These are phyloP conservation scores for Picocystis salinarum DNA, from an alignment of 139 green algal species.

Conservation along the genomic window DNA sequence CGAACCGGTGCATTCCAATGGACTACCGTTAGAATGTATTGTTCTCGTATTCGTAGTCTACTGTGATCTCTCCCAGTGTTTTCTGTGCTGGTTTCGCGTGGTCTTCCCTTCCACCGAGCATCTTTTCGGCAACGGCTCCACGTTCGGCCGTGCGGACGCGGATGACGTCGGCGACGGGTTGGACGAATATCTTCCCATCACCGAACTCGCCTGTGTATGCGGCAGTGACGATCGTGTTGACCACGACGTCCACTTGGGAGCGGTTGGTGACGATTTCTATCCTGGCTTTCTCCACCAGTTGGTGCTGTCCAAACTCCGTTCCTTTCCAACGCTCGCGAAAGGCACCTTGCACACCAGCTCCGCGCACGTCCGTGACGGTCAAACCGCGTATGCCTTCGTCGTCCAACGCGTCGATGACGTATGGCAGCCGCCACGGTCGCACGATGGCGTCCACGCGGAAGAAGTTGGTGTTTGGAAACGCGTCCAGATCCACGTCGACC, in stretches of 20 bases:
- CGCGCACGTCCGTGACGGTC: constrained; percentile 43
- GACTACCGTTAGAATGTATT: too few species aligned
- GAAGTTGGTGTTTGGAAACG: constrained; percentile 45
- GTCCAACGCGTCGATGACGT: constrained; percentile 37
- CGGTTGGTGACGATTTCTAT: constrained; percentile 44
- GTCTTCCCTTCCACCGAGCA: constrained; percentile 52
- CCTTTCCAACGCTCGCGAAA: constrained; percentile 51
- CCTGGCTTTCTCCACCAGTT: constrained; percentile 57
- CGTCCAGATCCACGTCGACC: constrained; percentile 32
- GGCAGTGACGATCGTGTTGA: constrained; percentile 26
- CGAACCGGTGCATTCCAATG: too few species aligned
- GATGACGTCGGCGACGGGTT: constrained; percentile 61
- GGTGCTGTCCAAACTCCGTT: constrained; percentile 37
- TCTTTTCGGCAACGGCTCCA: constrained; percentile 43
- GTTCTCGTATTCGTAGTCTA: too few species aligned
- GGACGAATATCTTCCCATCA: constrained; percentile 76
- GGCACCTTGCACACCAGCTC: constrained; percentile 49
- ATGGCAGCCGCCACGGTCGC: constrained; percentile 46
- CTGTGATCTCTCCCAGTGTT: too few species aligned
- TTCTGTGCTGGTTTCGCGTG: too few species aligned
- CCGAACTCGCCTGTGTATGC: constrained; percentile 69
- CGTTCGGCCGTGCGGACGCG: constrained; percentile 59
- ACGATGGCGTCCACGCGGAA: constrained; percentile 62
- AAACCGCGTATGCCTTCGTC: constrained; percentile 47
- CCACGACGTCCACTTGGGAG: constrained; percentile 53